These are phyloP conservation scores for Coemansia erecta DNA, from an alignment of 192 early-diverging fungal species.

Conservation along the genomic window DNA sequence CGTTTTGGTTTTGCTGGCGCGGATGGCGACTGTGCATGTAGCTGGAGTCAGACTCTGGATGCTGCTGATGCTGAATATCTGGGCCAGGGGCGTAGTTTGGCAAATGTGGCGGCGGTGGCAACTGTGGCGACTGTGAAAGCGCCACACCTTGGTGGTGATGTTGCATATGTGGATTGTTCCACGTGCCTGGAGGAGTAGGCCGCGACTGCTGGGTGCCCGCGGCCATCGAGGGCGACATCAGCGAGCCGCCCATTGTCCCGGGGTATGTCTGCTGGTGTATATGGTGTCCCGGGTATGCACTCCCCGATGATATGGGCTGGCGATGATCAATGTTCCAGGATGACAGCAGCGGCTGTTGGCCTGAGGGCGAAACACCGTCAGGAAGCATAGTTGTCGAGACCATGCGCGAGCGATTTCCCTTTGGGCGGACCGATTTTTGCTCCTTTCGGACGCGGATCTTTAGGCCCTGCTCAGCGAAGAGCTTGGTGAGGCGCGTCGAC, in stretches of 20 bases:
- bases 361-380: constrained; percentile 5
- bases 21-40: background rate
- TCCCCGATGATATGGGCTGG: background rate
- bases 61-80: constrained; percentile 1
- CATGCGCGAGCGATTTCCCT: constrained; percentile 43
- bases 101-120: background rate
- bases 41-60: constrained; percentile 1
- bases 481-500: constrained; percentile 82
- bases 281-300: constrained; percentile 10
- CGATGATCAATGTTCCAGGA: background rate
- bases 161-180: constrained; percentile 6
- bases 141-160: constrained; percentile 4
- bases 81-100: background rate
- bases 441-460: constrained; percentile 95
- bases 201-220: background rate
- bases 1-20: constrained; percentile 10
- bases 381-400: constrained; percentile 31
- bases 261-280: constrained; percentile 7
- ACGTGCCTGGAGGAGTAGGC: constrained; percentile 6
- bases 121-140: constrained; percentile 25
- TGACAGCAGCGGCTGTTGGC: background rate
- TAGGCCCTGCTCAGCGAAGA: constrained; percentile 95
- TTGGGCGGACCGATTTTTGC: constrained; percentile 46
- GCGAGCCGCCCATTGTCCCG: background rate
- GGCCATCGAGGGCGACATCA: background rate